Evolutionary conservation across 495 filamentous ascomycete genomes (phyloP).

Genomic region (Pyrenula massariospora): DNA sequence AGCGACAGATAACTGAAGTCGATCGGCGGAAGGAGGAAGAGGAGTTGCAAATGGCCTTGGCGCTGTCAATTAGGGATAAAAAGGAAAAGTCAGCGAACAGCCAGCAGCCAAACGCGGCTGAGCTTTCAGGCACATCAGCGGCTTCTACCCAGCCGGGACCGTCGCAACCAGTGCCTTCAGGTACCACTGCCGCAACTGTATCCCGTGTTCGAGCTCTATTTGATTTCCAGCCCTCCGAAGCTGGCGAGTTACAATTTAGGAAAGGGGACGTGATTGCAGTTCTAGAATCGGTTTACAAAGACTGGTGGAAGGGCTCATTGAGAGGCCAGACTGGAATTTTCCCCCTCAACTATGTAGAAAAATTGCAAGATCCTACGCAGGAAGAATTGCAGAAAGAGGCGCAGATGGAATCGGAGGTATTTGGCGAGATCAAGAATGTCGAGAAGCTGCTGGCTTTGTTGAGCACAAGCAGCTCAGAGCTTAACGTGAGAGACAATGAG

Average conservation of each 20-base stretch:
- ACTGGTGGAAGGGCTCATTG: slow-evolving; percentile 97
- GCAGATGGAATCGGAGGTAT: slow-evolving; percentile 95
- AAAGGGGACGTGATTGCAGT: slow-evolving; percentile 98
- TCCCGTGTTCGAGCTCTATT: slow-evolving; percentile 88
- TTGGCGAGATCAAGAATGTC: slow-evolving; percentile 97
- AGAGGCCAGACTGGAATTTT: slow-evolving; percentile 95
- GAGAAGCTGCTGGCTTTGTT: slow-evolving; percentile 89
- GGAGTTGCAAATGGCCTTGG: slow-evolving; percentile 91
- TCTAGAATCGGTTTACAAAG: slow-evolving; percentile 93
- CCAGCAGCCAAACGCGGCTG: slow-evolving; percentile 17
- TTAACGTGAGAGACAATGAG: slow-evolving; percentile 79
- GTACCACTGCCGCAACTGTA: slow-evolving; percentile 93
- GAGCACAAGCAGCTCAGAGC: slow-evolving; percentile 85
- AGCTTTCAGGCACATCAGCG: slow-evolving; percentile 17
- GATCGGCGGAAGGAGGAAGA: slow-evolving; percentile 96
- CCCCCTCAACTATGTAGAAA: slow-evolving; percentile 97
- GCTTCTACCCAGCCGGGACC: slow-evolving; percentile 25
- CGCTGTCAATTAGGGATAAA: slow-evolving; percentile 81
- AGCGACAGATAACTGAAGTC: slow-evolving; percentile 75
- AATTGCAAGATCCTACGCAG: slow-evolving; percentile 83
- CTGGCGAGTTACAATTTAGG: slow-evolving; percentile 87
- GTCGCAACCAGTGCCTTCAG: slow-evolving; percentile 41
- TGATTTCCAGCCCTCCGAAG: slow-evolving; percentile 88
- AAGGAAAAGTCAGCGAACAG: slow-evolving; percentile 19
- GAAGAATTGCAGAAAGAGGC: slow-evolving; percentile 94